These are phyloP conservation scores for Xylaria curta DNA, from an alignment of 495 filamentous ascomycete genomes.

Conservation along the genomic window DNA sequence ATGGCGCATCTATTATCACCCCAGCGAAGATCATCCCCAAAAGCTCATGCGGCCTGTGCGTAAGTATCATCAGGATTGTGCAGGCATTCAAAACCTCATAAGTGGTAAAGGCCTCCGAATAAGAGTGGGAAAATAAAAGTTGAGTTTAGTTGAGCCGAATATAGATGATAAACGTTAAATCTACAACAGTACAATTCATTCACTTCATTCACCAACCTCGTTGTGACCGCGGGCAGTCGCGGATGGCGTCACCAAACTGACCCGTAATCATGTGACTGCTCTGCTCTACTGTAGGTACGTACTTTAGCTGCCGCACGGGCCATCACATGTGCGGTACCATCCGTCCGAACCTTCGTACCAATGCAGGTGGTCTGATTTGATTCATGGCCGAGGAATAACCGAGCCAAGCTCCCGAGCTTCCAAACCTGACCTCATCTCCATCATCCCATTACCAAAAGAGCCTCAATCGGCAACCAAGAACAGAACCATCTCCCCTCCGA, in stretches of 20 bases:
- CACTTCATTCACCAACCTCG: neutral
- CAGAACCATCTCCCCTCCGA: constrained; percentile 37
- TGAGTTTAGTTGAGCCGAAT: neutral
- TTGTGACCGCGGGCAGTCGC: constrained; percentile 34
- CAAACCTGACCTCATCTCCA: constrained; percentile 42
- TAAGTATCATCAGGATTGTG: constrained; percentile 7
- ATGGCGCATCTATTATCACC: constrained; percentile 5
- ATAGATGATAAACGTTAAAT: neutral
- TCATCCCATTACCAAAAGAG: constrained; percentile 31
- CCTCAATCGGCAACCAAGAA: constrained; percentile 30
- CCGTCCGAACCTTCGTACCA: neutral
- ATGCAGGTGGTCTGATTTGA: constrained; percentile 25
- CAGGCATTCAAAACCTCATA: neutral
- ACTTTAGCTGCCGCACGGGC: constrained; percentile 4
- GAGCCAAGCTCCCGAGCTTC: constrained; percentile 37
- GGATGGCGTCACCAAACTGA: constrained; percentile 39
- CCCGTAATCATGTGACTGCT: constrained; percentile 40
- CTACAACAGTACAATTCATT: neutral
- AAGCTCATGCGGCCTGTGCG: neutral
- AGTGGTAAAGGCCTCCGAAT: neutral
- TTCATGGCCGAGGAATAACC: constrained; percentile 37
- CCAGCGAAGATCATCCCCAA: constrained; percentile 16
- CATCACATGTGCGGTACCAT: constrained; percentile 5
- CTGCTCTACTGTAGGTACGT: neutral
- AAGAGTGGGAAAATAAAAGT: neutral